Conservation (phyloP, 768 basidiomycete species). For the Boletus rufocinnamomeus region DNA sequence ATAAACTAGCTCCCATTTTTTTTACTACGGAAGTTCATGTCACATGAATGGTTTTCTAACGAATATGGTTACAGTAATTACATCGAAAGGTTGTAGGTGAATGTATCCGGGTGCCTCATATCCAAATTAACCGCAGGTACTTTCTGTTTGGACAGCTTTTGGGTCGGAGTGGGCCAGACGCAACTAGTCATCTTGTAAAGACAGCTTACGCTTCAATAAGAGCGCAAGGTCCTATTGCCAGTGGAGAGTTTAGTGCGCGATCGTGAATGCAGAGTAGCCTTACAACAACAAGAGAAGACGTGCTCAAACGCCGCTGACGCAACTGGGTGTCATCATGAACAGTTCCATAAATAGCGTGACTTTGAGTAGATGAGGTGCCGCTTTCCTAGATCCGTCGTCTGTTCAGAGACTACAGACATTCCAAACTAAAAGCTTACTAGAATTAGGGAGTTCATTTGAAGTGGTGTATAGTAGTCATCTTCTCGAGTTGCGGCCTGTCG, state of each 20-base stretch:
- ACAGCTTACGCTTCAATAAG: slow-evolving; percentile 7
- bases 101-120: background rate
- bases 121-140: background rate
- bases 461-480: background rate
- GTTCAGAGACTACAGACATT: background rate
- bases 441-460: background rate
- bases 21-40: background rate
- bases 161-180: background rate
- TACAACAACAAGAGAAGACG: slow-evolving; percentile 28
- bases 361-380: background rate
- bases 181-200: background rate
- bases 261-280: background rate
- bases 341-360: slow-evolving; percentile 11
- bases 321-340: background rate
- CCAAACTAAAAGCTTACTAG: slow-evolving; percentile 8
- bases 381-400: slow-evolving; percentile 13
- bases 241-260: slow-evolving; percentile 2
- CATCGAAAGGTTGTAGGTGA: slow-evolving; percentile 2
- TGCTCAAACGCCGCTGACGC: slow-evolving; percentile 17
- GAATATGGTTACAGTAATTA: slow-evolving; percentile 6
- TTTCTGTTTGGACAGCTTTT: background rate
- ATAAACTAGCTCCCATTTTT: slow-evolving; percentile 8
- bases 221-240: slow-evolving; percentile 29
- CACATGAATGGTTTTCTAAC: background rate
- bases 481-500: slow-evolving; percentile 14